Base-by-base conservation (phyloP, 73 alveolate species). In the Tetrahymena malaccensis region DNA sequence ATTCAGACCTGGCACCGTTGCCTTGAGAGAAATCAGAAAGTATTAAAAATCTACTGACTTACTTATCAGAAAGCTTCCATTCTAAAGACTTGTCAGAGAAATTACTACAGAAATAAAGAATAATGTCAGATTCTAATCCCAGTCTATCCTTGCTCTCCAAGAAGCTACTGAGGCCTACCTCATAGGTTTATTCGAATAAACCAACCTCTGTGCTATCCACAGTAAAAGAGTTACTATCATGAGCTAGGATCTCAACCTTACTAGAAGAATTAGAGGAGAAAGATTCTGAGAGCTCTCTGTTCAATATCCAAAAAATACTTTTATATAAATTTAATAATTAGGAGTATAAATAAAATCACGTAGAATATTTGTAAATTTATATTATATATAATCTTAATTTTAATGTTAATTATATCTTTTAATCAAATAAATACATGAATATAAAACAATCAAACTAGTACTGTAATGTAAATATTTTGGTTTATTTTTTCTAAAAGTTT, bases 151-250 rank as follows among this genome's bases (percentile, higher is more conserved):
- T 83, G 99, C 99, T 57, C 96, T 98, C 34, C 98, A 98, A 94
- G 99, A 98, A 95, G 99, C 99, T 33, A 96, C 99, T 97, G 99
- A 98, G 95, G 98, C 99, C 37, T 98, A 98, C 96, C 94, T 98
- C 95, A 99, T 98, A 38, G 99, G 99, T 43, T 94, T 97, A 93
- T 98, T 98, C 96, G 99, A 98, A 96, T 99, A 98, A 96, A 98
- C 99, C 55, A 98, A 98, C 98, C 94, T 98, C 40, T 98, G 99
- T 96, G 99, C 99, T 94, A 98, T 98, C 97, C 99, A 98, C 93
- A 99, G 99, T 55, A 98, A 98, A 97, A 98, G 99, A 96, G 99
- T 98, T 58, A 98, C 99, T 38, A 98, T 98, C 94, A 98, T 98
- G 99, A 99, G 99, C 37, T 98, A 98, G 98, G 99, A 98, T 96